phyloP scores from a whole-genome alignment of 2,329 filamentous ascomycete species.

The Tolypocladium paradoxum region DNA sequence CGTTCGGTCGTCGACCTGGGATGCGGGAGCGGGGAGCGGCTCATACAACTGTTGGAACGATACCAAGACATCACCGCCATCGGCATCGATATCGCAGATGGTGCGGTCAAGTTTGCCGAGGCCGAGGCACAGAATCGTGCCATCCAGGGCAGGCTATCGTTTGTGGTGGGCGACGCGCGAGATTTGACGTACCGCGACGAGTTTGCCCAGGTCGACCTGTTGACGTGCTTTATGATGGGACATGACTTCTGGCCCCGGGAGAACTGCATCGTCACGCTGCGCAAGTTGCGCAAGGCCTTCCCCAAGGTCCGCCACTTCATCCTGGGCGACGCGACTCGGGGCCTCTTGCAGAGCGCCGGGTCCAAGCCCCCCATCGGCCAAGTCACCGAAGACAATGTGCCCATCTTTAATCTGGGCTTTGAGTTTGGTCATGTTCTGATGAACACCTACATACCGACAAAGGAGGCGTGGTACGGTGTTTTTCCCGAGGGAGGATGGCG shows the following conservation, averaged over 20 bases:
- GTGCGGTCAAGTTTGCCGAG: constrained; percentile 4
- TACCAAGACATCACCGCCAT: constrained; percentile 3
- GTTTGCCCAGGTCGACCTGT: constrained; percentile 6
- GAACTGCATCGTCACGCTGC: constrained; percentile 5
- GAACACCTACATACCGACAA: constrained; percentile 6
- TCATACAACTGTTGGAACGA: constrained; percentile 7
- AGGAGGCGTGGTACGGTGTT: constrained; percentile 8
- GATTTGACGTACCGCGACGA: constrained; percentile 2
- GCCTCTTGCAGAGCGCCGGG: too few relatives aligned
- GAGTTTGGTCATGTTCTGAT: constrained; percentile 7
- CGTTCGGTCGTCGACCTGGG: constrained; percentile 6
- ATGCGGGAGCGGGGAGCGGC: constrained; percentile 7
- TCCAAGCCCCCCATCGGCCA: background rate
- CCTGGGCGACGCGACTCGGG: constrained; percentile 3
- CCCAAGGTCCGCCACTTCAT: constrained; percentile 6
- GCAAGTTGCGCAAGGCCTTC: constrained; percentile 2
- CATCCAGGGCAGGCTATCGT: too few relatives aligned
- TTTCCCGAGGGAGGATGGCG: constrained; percentile 6
- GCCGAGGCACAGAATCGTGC: background rate
- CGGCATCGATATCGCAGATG: constrained; percentile 7
- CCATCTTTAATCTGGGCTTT: constrained; percentile 7
- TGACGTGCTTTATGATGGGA: constrained; percentile 9
- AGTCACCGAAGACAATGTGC: constrained; percentile 2
- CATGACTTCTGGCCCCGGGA: constrained; percentile 10
- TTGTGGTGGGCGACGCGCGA: constrained; percentile 4